Evolutionary conservation across 2,329 filamentous ascomycete species (phyloP), one percentile per base, ranked within the genome.

Genomic region (Escovopsis weberi): DNA sequence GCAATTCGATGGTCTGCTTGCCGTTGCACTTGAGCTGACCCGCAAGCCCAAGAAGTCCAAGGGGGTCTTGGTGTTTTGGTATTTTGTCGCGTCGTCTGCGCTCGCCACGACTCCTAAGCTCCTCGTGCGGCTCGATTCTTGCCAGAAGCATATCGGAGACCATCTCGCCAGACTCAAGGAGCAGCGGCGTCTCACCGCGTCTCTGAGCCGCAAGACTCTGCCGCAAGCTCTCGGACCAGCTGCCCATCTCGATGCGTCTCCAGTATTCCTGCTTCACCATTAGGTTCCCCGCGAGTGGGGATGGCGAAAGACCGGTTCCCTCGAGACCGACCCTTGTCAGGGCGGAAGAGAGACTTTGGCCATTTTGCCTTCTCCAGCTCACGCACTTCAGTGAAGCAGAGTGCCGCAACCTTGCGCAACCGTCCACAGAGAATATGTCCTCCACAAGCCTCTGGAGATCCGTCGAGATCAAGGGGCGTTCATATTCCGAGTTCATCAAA

Each of bases 401-500:
- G 59, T 96, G 82, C 26, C 89, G 79, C 41, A 96, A 70, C 70
- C 85, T 88, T 4, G 83, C 73, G 33, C 87, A 74, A 33, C 83
- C 87, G 38, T 89, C 80, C 4, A 74, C 71, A 38, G 86, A 80
- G 52, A 96, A 88, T 1, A 95, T 65, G 15, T 75, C 74, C 8
- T 77, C 67, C n/a, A 94, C 74, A 1, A 96, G 67, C 8, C 65
- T 60, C 5, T 60, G 54, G 2, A 96, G 73, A 36, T 96, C 88
- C 8, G 86, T 91, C 1, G 74, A 62, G 3, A 84, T 63, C 4
- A 95, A 68, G 1, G 89, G 89, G 47, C 85, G 81, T 12, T 91
- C 68, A 56, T 95, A 96, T 53, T 91, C 84, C 1, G 88, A 81
- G 43, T 80, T 87, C 89, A 96, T 96, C 15, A 96, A 71, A 0